Base-by-base conservation (phyloP, 1,139 yeast genomes). In the Hansenula sp. region DNA sequence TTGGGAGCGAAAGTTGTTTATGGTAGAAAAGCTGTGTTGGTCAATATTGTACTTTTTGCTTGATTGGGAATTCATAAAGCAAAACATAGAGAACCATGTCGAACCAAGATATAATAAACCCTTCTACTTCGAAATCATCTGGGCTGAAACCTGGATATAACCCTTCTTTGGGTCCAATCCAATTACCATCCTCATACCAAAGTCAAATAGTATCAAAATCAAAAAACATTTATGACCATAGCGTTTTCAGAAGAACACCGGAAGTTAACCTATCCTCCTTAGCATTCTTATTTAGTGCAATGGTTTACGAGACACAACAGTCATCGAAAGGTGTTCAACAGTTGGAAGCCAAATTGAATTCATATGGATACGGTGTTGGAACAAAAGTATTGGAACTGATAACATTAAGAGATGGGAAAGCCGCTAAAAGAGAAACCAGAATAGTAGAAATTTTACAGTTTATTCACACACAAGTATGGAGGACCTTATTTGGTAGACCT, bases 381-480 rank as follows among this genome's bases (percentile, higher is more conserved):
- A 66, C 71, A 27, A 77, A 82, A 48, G 62, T 77, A 36, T 61
- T 82, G 29, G 91, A 84, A 55, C 61, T 84, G 49, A 66, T 76
- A 10, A 74, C 81, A 25, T 62, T 81, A 36, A 67, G 89, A 48
- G 80, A 77, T 12, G 88, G 93, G n/a, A 84, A 84, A 56, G 66
- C 70, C 38, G 78, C 84, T 27, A 80, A 79, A 54, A 71, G 99
- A 55, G 95, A 88, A 55, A 76, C 79, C 25, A 79, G 75, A 49
- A 73, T 90, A 3, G 72, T 93, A 24, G 96, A 90, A 41, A 76
- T 89, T 18, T 67, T 93, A 43, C 96, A 91, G 57, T 89, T 87
- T 61, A 79, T 93, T 12, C 93, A 89, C 56, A 80, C 91, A 0
- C 74, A 81, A 0, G 74, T 94, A 35, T 93, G 99, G 99, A 77